Base-by-base conservation (phyloP, 768 basidiomycete species). In the Panaeolus cyanescens region DNA sequence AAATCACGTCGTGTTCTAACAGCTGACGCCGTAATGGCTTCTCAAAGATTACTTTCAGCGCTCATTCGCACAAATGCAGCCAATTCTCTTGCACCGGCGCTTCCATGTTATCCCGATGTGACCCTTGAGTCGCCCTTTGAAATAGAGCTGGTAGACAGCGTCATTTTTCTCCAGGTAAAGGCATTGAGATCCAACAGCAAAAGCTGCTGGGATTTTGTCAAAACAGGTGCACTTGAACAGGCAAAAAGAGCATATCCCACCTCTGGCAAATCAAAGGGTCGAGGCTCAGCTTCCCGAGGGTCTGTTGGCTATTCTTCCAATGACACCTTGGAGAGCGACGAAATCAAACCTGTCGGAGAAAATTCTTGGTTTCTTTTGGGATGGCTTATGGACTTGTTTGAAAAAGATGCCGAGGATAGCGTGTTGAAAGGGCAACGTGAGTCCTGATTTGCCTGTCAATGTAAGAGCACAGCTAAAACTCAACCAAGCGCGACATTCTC, bases 351-450 rank as follows among this genome's bases (percentile, higher is more conserved):
- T 10, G 81, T 92, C 22, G 85, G 83, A 22, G 80, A 83, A 53
- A 76, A 87, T 62, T 85, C 90, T 4, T 93, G 92, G 91, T 80
- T 83, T 31, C 69, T 88, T 39, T 78, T 93, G n/a, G 83, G 85
- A 20, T 92, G 89, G 88, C 64, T 92, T 0, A 58, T 93, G 10
- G 69, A 74, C 20, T 65, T 92, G 19, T 91, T 91, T 64, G 90
- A 93, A 68, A 83, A 81, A 64, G 90, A 92, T 62, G 86, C 91
- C 65, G 62, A 65, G 9, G 61, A 73, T 54, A 67, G 68, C 20
- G 73, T 75, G 59, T 63, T 65, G 15, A 71, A 72, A 60, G 77
- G 77, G 55, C 68, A 72, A 59, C 73, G 84, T 83, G 56, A 42
- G 66, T 68, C 32, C 53, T 53, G 13, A 50, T 53, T 60, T 28